phyloP scores from a whole-genome alignment of 768 basidiomycete genomes.

The Gymnopilus junonius region DNA sequence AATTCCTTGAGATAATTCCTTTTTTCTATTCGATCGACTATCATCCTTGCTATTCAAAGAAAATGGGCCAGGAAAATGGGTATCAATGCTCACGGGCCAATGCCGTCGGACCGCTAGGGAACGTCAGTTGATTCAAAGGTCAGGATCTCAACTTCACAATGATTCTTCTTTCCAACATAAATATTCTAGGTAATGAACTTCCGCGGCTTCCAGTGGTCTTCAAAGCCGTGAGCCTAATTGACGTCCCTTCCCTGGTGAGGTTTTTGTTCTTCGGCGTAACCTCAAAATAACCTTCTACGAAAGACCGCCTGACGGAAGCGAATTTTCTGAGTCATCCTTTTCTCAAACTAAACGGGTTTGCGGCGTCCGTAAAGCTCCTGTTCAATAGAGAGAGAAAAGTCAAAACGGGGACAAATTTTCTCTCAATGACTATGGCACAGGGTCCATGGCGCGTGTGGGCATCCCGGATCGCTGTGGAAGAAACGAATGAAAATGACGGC shows the following conservation, averaged over 20 bases:
- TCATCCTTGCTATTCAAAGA: neutral
- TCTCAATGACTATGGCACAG: neutral
- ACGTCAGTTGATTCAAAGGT: neutral
- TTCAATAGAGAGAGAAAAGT: neutral
- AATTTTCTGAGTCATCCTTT: neutral
- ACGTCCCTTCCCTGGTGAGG: neutral
- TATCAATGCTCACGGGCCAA: neutral
- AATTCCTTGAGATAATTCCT: neutral
- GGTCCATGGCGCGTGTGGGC: constrained; percentile 1
- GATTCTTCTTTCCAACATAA: neutral
- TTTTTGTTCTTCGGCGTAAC: neutral
- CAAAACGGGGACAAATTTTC: neutral
- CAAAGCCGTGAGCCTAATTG: neutral
- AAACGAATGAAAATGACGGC: constrained; percentile 1
- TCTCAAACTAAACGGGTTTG: neutral
- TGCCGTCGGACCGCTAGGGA: neutral
- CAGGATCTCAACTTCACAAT: neutral
- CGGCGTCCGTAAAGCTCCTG: neutral
- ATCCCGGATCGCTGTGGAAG: neutral
- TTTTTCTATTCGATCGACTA: neutral
- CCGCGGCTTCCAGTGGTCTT: neutral
- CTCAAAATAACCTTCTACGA: neutral
- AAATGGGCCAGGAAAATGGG: neutral
- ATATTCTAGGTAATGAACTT: neutral
- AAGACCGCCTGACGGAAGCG: neutral